Evolutionary conservation across 305 asterid genomes (phyloP).

Genomic region (Striga hermonthica): DNA sequence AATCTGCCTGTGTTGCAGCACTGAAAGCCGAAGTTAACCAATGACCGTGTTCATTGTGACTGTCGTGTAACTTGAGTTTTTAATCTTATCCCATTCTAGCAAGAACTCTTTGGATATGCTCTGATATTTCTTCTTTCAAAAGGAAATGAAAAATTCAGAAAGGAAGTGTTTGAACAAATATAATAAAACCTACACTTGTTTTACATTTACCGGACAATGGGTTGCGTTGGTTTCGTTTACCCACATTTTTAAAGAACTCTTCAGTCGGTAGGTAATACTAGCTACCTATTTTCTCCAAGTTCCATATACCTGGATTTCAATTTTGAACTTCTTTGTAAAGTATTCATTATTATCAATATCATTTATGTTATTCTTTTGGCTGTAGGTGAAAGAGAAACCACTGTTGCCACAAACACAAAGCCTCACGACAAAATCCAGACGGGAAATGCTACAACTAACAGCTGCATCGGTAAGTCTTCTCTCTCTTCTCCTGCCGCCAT

Average conservation of each 20-base stretch:
- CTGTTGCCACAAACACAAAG: slow-evolving; percentile 27
- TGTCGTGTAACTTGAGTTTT: too few species aligned
- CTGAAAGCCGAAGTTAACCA: too few species aligned
- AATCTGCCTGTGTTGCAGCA: too few species aligned
- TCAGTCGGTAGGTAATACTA: not conserved
- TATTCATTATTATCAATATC: not conserved
- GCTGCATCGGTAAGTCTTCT: slow-evolving; percentile 50
- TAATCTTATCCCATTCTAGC: too few species aligned
- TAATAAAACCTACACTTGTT: too few species aligned
- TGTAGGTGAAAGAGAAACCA: slow-evolving; percentile 36
- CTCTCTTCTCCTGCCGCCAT: slow-evolving; percentile 36
- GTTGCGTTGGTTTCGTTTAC: too few species aligned
- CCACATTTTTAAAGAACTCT: not conserved
- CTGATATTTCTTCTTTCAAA: too few species aligned
- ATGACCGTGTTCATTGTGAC: too few species aligned
- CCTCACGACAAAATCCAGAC: slow-evolving; percentile 35
- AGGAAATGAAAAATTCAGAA: too few species aligned
- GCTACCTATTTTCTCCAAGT: not conserved
- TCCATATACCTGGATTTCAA: not conserved
- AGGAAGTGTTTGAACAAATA: too few species aligned
- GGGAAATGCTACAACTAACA: slow-evolving; percentile 47
- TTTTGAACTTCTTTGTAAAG: not conserved
- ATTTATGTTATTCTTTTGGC: not conserved
- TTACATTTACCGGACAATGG: too few species aligned
- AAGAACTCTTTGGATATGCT: too few species aligned